Conservation (phyloP, 2,329 filamentous ascomycete genomes). For the Hypoxylon sp. region DNA sequence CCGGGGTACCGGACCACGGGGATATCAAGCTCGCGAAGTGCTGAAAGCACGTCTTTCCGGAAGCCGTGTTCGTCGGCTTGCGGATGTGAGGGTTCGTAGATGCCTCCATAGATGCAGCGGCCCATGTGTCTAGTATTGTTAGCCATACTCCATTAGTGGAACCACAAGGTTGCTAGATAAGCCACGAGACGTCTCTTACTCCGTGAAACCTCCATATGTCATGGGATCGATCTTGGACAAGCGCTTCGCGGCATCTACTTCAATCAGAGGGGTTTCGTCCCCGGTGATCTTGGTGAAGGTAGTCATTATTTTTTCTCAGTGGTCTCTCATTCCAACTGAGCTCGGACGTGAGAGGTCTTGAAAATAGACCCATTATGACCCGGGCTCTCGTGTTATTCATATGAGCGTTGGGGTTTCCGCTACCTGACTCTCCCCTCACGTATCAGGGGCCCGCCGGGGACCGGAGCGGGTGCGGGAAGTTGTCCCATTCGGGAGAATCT, state of each 20-base stretch:
- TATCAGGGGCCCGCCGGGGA: slow-evolving; percentile 23
- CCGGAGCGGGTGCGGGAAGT: slow-evolving; percentile 39
- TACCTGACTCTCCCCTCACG: slow-evolving; percentile 23
- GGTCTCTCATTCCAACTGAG: not conserved
- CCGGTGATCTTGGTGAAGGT: slow-evolving; percentile 78
- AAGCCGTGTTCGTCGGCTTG: slow-evolving; percentile 82
- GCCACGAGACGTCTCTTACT: too few relatives aligned
- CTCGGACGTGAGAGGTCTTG: slow-evolving; percentile 4
- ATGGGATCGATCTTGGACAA: slow-evolving; percentile 82
- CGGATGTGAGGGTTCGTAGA: slow-evolving; percentile 81
- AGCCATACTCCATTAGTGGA: too few relatives aligned
- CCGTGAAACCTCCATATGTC: slow-evolving; percentile 87
- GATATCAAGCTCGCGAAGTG: slow-evolving; percentile 78
- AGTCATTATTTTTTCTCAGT: slow-evolving; percentile 66
- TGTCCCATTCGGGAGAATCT: slow-evolving; percentile 43
- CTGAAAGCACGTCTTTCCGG: slow-evolving; percentile 81
- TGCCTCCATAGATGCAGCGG: slow-evolving; percentile 87
- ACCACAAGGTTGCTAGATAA: too few relatives aligned
- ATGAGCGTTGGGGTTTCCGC: slow-evolving; percentile 11
- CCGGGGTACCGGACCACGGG: slow-evolving; percentile 86
- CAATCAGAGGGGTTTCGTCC: slow-evolving; percentile 72
- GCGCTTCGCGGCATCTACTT: slow-evolving; percentile 73
- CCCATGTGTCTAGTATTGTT: slow-evolving; percentile 78
- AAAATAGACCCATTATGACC: not conserved
- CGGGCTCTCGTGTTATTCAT: slow-evolving; percentile 25